Percentiles rank a stretch among this genome's conserved stretches.
Conservation (phyloP, 139 green algal species). For the Ettlia oleoabundans region DNA sequence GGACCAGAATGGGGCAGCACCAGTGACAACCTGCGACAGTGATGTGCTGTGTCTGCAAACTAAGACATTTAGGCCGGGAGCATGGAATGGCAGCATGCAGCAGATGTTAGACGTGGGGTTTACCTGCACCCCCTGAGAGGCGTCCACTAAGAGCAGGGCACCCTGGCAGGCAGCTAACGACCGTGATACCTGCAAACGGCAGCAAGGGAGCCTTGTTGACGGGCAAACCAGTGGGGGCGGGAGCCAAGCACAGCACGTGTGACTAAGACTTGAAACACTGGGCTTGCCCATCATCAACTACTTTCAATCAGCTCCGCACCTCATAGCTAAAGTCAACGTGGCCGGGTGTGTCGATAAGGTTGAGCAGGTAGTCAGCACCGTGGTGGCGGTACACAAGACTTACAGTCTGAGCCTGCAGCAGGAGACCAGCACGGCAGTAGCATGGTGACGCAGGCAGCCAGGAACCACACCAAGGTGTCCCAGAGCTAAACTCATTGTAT, state of each 20-base stretch:
- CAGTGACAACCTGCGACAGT: too few species aligned
- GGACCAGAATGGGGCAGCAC: too few species aligned
- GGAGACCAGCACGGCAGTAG: background rate
- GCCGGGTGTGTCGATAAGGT: conserved; percentile 87
- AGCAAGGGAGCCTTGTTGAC: background rate
- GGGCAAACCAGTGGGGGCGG: background rate
- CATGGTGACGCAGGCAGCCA: background rate
- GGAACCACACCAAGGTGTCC: too few species aligned
- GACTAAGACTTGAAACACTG: too few species aligned
- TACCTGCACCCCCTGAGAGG: conserved; percentile 71
- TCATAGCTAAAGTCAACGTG: conserved; percentile 60
- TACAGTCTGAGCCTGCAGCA: conserved; percentile 79
- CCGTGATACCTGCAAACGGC: conserved; percentile 36
- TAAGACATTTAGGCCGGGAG: too few species aligned
- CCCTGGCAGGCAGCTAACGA: conserved; percentile 83
- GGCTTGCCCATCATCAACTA: too few species aligned
- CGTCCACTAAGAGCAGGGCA: conserved; percentile 94
- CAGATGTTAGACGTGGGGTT: background rate
- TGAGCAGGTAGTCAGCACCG: conserved; percentile 79
- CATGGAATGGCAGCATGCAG: background rate
- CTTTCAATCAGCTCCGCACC: background rate
- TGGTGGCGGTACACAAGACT: conserved; percentile 75
- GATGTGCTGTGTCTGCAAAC: too few species aligned
- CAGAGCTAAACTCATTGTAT: too few species aligned
- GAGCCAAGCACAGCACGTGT: too few species aligned